These are phyloP conservation scores for Trametes coccinea DNA, from an alignment of 768 basidiomycete species.

Conservation along the genomic window DNA sequence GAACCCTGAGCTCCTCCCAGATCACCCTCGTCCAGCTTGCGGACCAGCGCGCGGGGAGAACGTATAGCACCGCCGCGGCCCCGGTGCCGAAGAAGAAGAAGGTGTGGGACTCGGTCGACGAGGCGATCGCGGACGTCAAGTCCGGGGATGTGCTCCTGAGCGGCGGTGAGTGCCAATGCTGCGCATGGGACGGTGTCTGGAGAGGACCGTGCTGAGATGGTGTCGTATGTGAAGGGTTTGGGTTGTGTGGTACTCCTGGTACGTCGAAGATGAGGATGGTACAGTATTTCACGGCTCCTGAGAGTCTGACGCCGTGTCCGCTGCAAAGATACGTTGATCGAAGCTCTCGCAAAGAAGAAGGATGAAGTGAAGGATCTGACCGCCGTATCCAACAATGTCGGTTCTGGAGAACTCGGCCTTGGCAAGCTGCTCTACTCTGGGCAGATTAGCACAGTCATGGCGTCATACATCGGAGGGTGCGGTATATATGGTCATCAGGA, in stretches of 20 bases:
- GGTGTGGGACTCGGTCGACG: slow-evolving; percentile 80
- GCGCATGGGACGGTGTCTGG: too few species aligned
- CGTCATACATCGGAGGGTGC: slow-evolving; percentile 87
- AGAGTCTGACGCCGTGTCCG: background rate
- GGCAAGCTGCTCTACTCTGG: slow-evolving; percentile 73
- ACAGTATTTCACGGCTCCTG: background rate
- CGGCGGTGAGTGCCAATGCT: slow-evolving; percentile 57
- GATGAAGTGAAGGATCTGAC: slow-evolving; percentile 77
- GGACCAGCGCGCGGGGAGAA: slow-evolving; percentile 4
- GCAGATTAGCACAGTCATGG: slow-evolving; percentile 81
- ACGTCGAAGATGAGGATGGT: slow-evolving; percentile 13
- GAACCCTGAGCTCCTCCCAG: slow-evolving; percentile 2
- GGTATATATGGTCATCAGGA: background rate
- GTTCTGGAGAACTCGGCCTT: slow-evolving; percentile 66
- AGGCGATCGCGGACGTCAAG: slow-evolving; percentile 81
- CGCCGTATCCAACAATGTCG: slow-evolving; percentile 89
- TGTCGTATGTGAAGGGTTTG: slow-evolving; percentile 62
- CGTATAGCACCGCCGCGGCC: slow-evolving; percentile 25
- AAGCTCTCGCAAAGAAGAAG: slow-evolving; percentile 69
- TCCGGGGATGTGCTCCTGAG: slow-evolving; percentile 78
- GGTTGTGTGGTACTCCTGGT: slow-evolving; percentile 88
- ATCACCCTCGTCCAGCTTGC: slow-evolving; percentile 1
- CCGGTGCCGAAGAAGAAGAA: slow-evolving; percentile 49
- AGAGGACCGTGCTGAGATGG: background rate
- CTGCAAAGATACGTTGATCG: slow-evolving; percentile 72